These are phyloP conservation scores for Dendrobium nobile DNA, from an alignment of 106 monocot genomes.

Conservation along the genomic window DNA sequence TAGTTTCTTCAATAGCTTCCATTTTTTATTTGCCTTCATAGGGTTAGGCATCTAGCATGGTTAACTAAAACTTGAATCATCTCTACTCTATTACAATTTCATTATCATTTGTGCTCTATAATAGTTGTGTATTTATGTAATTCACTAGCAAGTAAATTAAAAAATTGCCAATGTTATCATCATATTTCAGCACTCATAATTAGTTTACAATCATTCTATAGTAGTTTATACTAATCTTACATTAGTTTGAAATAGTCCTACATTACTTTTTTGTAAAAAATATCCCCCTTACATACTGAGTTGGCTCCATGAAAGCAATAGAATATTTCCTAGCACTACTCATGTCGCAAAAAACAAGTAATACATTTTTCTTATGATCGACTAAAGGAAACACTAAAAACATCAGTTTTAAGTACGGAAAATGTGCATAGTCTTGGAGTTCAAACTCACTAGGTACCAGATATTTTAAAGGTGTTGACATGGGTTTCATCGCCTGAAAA, in stretches of 20 bases:
- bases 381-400: background rate
- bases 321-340: background rate
- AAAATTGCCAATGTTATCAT: background rate
- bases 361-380: background rate
- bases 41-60: too few species aligned
- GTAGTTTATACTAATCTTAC: background rate
- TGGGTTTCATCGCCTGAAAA: slow-evolving; percentile 5
- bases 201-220: background rate
- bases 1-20: too few species aligned
- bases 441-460: slow-evolving; percentile 7
- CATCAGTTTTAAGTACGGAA: background rate
- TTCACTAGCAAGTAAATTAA: too few species aligned
- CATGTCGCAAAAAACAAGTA: background rate
- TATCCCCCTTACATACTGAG: background rate
- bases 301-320: background rate
- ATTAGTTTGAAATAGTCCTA: background rate
- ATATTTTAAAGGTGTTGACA: slow-evolving; percentile 2
- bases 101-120: too few species aligned
- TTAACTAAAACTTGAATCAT: too few species aligned
- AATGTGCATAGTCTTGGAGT: background rate
- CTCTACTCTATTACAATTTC: too few species aligned
- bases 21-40: too few species aligned
- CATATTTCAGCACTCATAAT: background rate
- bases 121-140: too few species aligned
- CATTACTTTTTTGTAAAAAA: background rate